Evolutionary conservation across 2,329 filamentous ascomycete genomes (phyloP).

Genomic region (Xylariaceae sp.): DNA sequence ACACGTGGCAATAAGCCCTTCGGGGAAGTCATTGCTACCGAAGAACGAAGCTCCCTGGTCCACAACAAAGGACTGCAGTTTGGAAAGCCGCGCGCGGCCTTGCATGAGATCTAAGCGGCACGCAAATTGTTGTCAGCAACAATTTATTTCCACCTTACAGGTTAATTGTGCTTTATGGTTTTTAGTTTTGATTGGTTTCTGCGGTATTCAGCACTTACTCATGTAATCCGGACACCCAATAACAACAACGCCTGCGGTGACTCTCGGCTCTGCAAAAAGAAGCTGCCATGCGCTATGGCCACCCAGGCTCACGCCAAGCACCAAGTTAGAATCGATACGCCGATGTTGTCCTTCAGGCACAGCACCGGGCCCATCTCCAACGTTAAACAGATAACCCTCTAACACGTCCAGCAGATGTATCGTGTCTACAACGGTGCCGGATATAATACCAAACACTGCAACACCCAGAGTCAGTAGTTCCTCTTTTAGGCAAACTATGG

Average conservation of each 20-base stretch:
- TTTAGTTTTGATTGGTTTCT: too few relatives aligned
- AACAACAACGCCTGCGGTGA: constrained; percentile 78
- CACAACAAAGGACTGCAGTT: constrained; percentile 64
- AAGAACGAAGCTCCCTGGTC: constrained; percentile 68
- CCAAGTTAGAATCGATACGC: constrained; percentile 68
- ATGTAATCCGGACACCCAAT: constrained; percentile 92
- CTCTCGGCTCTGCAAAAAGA: constrained; percentile 76
- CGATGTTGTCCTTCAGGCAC: constrained; percentile 39
- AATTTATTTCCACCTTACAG: neutral
- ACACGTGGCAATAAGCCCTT: constrained; percentile 67
- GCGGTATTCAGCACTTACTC: constrained; percentile 50
- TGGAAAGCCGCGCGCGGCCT: constrained; percentile 76
- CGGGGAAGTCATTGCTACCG: constrained; percentile 79
- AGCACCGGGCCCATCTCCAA: constrained; percentile 30
- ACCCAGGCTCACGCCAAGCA: constrained; percentile 83
- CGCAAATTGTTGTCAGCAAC: constrained; percentile 5
- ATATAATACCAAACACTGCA: constrained; percentile 83
- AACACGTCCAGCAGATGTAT: constrained; percentile 77
- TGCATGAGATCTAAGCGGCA: constrained; percentile 67
- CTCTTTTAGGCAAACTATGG: too few relatives aligned
- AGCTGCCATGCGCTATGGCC: constrained; percentile 89
- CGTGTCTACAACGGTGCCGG: constrained; percentile 76
- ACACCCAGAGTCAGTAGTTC: too few relatives aligned
- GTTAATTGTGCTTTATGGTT: too few relatives aligned
- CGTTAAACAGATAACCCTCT: constrained; percentile 73